Percentiles rank a stretch among this genome's conserved stretches.
These are phyloP conservation scores for Pyrenula aspistea DNA, from an alignment of 495 filamentous ascomycete species.

Conservation along the genomic window DNA sequence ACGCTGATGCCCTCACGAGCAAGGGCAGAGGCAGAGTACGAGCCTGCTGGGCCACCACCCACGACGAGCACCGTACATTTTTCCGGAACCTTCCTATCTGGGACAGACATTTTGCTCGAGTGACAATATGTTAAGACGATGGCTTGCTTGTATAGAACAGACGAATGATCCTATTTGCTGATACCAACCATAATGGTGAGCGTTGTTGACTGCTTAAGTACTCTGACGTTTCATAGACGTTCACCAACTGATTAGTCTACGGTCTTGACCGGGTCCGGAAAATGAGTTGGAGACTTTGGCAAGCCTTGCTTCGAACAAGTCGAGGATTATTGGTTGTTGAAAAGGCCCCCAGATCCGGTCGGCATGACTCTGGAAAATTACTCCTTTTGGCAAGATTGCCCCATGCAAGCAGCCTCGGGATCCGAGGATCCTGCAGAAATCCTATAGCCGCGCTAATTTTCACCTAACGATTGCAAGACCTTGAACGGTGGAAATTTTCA, in stretches of 20 bases:
- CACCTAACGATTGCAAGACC: no score
- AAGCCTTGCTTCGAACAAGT: neutral
- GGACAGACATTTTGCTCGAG: neutral
- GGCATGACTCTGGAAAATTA: neutral
- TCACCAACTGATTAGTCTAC: neutral
- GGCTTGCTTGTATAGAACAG: neutral
- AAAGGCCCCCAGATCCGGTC: neutral
- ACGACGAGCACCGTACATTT: conserved; percentile 28
- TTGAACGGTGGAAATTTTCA: no score
- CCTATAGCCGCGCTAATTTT: no score
- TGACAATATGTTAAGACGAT: neutral
- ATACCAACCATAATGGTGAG: neutral
- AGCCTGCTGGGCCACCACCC: conserved; percentile 35
- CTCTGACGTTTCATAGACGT: neutral
- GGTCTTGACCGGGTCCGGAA: neutral
- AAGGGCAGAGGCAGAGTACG: conserved; percentile 27
- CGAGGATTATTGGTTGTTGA: neutral
- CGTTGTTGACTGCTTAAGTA: neutral
- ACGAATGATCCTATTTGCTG: neutral
- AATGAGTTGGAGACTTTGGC: neutral
- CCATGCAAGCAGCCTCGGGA: neutral
- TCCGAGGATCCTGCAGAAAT: neutral
- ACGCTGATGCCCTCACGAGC: conserved; percentile 30
- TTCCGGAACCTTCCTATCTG: conserved; percentile 10
- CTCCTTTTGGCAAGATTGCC: neutral